phyloP scores from a whole-genome alignment of 2,329 filamentous ascomycete genomes.

The Cadophora sp. region DNA sequence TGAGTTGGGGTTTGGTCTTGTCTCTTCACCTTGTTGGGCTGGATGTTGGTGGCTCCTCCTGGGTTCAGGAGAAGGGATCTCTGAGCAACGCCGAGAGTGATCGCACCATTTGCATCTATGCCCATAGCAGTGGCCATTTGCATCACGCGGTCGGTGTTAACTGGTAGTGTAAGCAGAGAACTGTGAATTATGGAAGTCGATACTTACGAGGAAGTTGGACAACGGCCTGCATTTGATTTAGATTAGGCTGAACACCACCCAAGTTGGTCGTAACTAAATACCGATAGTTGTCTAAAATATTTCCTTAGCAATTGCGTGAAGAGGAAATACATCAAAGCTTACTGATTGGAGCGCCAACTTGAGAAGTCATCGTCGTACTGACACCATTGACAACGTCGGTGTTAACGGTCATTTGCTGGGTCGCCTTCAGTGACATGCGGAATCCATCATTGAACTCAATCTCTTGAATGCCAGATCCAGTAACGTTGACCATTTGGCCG shows the following conservation, averaged over 20 bases:
- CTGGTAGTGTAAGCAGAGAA: background rate
- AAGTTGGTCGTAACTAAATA: constrained; percentile 29
- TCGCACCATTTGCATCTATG: constrained; percentile 21
- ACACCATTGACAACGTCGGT: constrained; percentile 29
- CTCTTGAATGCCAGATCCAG: constrained; percentile 31
- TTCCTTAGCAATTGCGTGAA: background rate
- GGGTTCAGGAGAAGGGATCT: constrained; percentile 28
- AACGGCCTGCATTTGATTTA: constrained; percentile 30
- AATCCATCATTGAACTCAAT: constrained; percentile 32
- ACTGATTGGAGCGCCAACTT: constrained; percentile 25
- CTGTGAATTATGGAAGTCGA: background rate
- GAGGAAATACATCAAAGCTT: constrained; percentile 11
- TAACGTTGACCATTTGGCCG: constrained; percentile 26
- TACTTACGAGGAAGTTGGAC: constrained; percentile 29
- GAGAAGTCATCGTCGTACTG: constrained; percentile 16
- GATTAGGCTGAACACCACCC: constrained; percentile 25
- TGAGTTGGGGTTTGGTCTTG: background rate
- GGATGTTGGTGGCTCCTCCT: constrained; percentile 24
- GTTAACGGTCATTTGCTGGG: constrained; percentile 27
- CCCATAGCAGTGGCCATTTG: constrained; percentile 25
- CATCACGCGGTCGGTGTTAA: constrained; percentile 28
- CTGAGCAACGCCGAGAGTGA: constrained; percentile 26
- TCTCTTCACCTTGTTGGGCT: constrained; percentile 1
- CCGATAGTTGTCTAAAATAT: constrained; percentile 27
- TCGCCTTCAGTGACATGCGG: constrained; percentile 27